Base-by-base conservation (phyloP, 2,329 filamentous ascomycete genomes). In the Xylariomycetidae sp. region DNA sequence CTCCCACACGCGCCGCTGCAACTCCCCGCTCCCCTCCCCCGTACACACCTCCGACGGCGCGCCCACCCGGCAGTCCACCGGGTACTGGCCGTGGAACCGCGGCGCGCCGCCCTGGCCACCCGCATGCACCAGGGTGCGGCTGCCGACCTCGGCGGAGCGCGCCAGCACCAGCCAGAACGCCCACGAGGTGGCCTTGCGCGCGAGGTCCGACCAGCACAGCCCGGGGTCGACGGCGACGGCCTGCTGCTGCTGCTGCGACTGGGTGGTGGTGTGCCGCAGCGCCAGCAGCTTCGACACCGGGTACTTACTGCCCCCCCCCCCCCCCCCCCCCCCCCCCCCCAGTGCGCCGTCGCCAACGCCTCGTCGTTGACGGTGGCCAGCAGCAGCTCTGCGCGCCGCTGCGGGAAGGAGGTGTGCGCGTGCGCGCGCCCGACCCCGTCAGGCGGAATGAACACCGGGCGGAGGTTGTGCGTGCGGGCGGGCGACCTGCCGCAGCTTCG, bases 401-500 rank as follows among this genome's bases (percentile, higher is more conserved):
- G 46, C 9, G 46, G 29, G 23, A 62, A 60, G 1, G 32, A 36
- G 2, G 47, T 53, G 25, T 40, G 42, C 6, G 13, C 38, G 38
- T 59, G 50, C n/a, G n/a, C 7, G 49, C 43, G 7, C 51, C 52
- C 12, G 48, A 57, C 10, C 45, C 36, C 5, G 52, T 49, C 26
- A 62, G 41, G 3, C n/a, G n/a, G n/a, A n/a, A 40, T 45, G 5
- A 62, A 24, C 10, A 42, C 47, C 1, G 59, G 54, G 3, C 30
- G 34, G 1, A 32, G 51, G 17, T 32, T 25, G 33, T 40, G 47
- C 7, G 20, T 29, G 5, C 20, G 36, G 0, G 54, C 56, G 12
- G 58, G 67, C 17, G 61, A 55, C 31, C 63, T 63, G 74, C 14
- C 78, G 37, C 3, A 77, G 25, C 0, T 74, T 53, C 0, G 68